These are phyloP conservation scores for Usnea hakonensis DNA, from an alignment of 495 filamentous ascomycete species.

Conservation along the genomic window DNA sequence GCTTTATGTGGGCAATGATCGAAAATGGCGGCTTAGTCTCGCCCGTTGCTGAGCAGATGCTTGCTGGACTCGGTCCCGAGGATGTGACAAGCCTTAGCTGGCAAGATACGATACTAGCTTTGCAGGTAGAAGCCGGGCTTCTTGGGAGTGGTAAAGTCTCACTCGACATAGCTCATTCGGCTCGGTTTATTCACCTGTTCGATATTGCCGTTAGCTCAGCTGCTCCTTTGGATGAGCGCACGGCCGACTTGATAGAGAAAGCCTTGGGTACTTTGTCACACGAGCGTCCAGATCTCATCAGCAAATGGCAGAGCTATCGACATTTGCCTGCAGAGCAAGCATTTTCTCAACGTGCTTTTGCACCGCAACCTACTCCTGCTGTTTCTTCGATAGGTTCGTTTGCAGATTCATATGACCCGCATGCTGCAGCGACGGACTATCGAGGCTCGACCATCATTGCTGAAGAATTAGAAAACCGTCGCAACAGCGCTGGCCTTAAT, in stretches of 20 bases:
- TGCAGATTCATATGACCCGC: slow-evolving; percentile 82
- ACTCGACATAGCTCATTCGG: slow-evolving; percentile 47
- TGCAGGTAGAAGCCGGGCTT: slow-evolving; percentile 58
- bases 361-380: slow-evolving; percentile 27
- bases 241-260: slow-evolving; percentile 48
- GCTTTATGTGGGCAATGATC: slow-evolving; percentile 65
- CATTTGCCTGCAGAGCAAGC: slow-evolving; percentile 31
- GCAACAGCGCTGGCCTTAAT: slow-evolving; percentile 60
- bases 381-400: slow-evolving; percentile 37
- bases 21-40: slow-evolving; percentile 58
- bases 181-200: slow-evolving; percentile 56
- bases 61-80: slow-evolving; percentile 53
- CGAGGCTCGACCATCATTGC: slow-evolving; percentile 84
- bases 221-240: slow-evolving; percentile 44
- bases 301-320: slow-evolving; percentile 50
- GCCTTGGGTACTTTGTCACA: slow-evolving; percentile 45
- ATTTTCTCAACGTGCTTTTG: slow-evolving; percentile 29
- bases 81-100: slow-evolving; percentile 48
- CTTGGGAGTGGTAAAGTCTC: slow-evolving; percentile 39
- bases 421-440: slow-evolving; percentile 81
- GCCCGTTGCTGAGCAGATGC: slow-evolving; percentile 53
- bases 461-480: slow-evolving; percentile 71
- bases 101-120: slow-evolving; percentile 51
- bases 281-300: slow-evolving; percentile 49
- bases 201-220: slow-evolving; percentile 44